These are phyloP conservation scores for Xylariaceae sp. DNA, from an alignment of 2,329 filamentous ascomycete genomes.

Conservation along the genomic window DNA sequence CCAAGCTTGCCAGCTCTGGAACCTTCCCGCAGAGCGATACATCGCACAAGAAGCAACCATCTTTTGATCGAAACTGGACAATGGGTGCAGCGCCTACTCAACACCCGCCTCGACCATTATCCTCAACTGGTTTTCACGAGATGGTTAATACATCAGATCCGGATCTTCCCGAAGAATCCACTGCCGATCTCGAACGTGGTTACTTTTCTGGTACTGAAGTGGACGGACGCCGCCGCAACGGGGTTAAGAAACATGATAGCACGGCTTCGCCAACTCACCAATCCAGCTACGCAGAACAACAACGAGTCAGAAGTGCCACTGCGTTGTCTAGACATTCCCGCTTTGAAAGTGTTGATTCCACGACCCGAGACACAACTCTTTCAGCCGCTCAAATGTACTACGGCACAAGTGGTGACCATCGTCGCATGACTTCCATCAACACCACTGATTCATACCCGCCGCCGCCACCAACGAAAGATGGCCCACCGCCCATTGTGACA, in stretches of 20 bases:
- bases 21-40: conserved; percentile 40
- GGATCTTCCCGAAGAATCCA: conserved; percentile 41
- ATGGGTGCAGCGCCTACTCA: conserved; percentile 49
- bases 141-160: conserved; percentile 38
- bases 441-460: conserved; percentile 53
- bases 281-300: conserved; percentile 73
- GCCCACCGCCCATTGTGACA: conserved; percentile 54
- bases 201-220: conserved; percentile 90
- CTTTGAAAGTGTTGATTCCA: conserved; percentile 74
- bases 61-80: conserved; percentile 68
- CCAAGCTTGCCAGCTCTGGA: conserved; percentile 43
- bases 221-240: conserved; percentile 66
- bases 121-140: conserved; percentile 50
- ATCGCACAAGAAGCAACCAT: conserved; percentile 61
- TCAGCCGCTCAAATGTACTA: conserved; percentile 69
- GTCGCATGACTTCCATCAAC: conserved; percentile 58
- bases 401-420: conserved; percentile 48
- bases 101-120: conserved; percentile 44
- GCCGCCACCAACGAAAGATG: conserved; percentile 50
- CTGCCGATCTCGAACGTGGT: conserved; percentile 71
- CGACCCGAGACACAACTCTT: conserved; percentile 59
- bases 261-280: conserved; percentile 60
- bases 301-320: conserved; percentile 61
- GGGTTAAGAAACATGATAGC: conserved; percentile 74
- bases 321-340: conserved; percentile 69